Base-by-base conservation (phyloP, 208 protist species). In the Leishmania martiniquensis region DNA sequence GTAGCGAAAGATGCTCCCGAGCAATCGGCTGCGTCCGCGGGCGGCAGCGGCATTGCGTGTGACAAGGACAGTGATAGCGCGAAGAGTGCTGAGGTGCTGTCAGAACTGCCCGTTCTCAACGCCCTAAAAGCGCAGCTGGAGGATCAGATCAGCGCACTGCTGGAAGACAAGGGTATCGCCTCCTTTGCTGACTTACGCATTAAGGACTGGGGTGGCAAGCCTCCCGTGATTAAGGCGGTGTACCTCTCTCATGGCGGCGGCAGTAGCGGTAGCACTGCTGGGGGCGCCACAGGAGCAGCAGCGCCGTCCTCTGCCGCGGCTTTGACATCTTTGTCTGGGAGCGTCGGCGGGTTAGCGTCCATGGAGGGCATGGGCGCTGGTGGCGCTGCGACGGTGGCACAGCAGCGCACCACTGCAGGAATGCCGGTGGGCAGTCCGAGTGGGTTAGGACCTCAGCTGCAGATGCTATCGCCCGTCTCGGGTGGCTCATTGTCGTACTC, bases 91-190 rank as follows among this genome's bases (percentile, higher is more conserved):
- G 80, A 84, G 54, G 76, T 77, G 39, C 29, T 57, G 4, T 77
- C 77, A 0, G 78, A 80, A 52, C 25, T 80, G 44, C 55, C 75
- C 15, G 78, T 80, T n/a, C 66, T 80, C 37, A 85, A 85, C 60
- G 45, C 72, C 12, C 74, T 92, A 1, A 85, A 90, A 57, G 75
- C 62, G 15, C 83, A 85, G 37, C 42, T 95, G 44, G 93, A 97
- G 76, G 93, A 94, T 75, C 86, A 89, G 32, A 84, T 97, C 52
- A 90, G 88, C 52, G 93, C 91, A n/a, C 15, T 87, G 42, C 82
- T 97, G 47, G 91, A 97, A 68, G 93, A 97, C 77, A 87, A 91
- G 42, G 93, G 93, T 49, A 86, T 97, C 51, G 91, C 93, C 20
- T 83, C 87, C 34, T 92, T 87, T 57, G 88, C 90, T 0, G 84